Base-by-base conservation (phyloP, 306 rosid species). In the Medicago ruthenica region DNA sequence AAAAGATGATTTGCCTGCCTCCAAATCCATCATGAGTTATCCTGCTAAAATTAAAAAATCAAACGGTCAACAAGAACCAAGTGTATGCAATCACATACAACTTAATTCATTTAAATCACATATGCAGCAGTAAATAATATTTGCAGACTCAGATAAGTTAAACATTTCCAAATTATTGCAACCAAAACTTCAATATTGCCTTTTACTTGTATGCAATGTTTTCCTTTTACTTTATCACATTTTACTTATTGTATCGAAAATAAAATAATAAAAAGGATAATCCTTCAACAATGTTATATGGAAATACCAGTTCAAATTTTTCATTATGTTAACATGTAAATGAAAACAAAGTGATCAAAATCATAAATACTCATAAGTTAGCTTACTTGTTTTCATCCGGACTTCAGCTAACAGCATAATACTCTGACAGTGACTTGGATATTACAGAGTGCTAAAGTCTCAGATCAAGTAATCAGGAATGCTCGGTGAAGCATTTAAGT, bases 351-450 rank as follows among this genome's bases (percentile, higher is more conserved):
- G 51, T 9, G 70, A 75, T 12, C 36, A 74, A 21, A 31, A 22
- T 59, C 37, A 22, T 42, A 62, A 2, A 60, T 41, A 36, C 10
- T 10, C 57, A 73, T 58, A 59, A 50, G 11, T 10, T 67, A 17
- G 22, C 78, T 82, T 74, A 91, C 95, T 89, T 84, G 89, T 60
- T 88, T 94, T 14, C 95, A 90, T 94, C 93, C 48, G 93, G 90
- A 84, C 93, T 94, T 91, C 96, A 88, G 85, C 95, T 45, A 45
- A 45, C 14, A 12, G 6, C 51, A 42, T 42, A 45, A 45, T 90
- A 81, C 55, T 48, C 2, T 48, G 9, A 48, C 1, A 48, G 2
- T 0, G 18, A 48, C 18, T 14, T n/a, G 3, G 7, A 45, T 45
- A 44, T 44, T 44, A 87, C 90, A 55, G 97, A 92, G 79, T 91